Percentiles rank a stretch among this genome's conserved stretches.
Conservation (phyloP, 768 basidiomycete genomes). For the Suillus variegatus region DNA sequence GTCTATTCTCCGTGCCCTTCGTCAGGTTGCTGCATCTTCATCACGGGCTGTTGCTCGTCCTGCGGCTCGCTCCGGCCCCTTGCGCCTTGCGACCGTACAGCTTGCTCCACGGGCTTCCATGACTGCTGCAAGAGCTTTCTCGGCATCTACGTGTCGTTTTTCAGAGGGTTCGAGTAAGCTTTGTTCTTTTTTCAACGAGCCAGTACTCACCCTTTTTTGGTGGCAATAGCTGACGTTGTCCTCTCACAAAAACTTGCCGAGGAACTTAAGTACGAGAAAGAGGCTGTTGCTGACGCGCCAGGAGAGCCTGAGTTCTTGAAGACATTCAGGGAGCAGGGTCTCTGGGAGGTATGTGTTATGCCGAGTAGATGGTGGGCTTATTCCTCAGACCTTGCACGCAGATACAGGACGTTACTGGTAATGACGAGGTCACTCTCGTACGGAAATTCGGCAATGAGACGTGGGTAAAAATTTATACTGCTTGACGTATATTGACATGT, state of each 20-base stretch:
- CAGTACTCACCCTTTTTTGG: not conserved
- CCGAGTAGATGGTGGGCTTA: not conserved
- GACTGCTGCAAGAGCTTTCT: slow-evolving; percentile 41
- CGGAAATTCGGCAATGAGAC: slow-evolving; percentile 89
- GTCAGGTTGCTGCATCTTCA: slow-evolving; percentile 52
- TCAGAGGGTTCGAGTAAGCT: slow-evolving; percentile 48
- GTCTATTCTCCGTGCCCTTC: slow-evolving; percentile 65
- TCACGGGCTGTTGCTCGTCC: slow-evolving; percentile 36
- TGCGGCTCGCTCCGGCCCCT: slow-evolving; percentile 23
- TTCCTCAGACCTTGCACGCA: slow-evolving; percentile 27
- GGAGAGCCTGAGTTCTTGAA: slow-evolving; percentile 75
- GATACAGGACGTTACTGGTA: slow-evolving; percentile 70
- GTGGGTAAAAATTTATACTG: slow-evolving; percentile 45
- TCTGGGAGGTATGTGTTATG: slow-evolving; percentile 71
- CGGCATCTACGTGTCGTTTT: slow-evolving; percentile 37
- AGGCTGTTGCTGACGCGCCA: slow-evolving; percentile 39
- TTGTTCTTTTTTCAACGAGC: not conserved
- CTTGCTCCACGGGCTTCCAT: slow-evolving; percentile 18
- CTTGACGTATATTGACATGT: not conserved
- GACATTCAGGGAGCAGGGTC: slow-evolving; percentile 66
- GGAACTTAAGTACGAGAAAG: slow-evolving; percentile 86
- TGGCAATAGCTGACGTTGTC: slow-evolving; percentile 61
- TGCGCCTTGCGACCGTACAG: slow-evolving; percentile 14
- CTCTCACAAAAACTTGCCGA: slow-evolving; percentile 75
- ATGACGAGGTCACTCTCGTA: slow-evolving; percentile 81